phyloP scores from a whole-genome alignment of 139 green algal species.

The Picochlorum sp. region DNA sequence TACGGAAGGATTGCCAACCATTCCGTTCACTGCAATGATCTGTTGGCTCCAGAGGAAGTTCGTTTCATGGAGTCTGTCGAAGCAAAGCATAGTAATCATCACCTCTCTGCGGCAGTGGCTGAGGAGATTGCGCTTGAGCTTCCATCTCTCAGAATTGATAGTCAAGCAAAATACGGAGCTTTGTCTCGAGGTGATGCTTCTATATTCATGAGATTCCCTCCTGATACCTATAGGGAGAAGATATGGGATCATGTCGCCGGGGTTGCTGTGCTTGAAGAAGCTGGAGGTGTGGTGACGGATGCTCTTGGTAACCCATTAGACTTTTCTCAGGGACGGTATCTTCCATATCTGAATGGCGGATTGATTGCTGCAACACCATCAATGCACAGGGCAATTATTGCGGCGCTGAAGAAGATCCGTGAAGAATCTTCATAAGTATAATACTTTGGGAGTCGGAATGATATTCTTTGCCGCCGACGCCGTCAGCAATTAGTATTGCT shows the following conservation, averaged over 20 bases:
- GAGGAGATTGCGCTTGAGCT: slow-evolving; percentile 48
- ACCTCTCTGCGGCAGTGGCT: slow-evolving; percentile 36
- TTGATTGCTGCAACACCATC: slow-evolving; percentile 50
- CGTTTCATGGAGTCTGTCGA: slow-evolving; percentile 89
- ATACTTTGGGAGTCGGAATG: background rate
- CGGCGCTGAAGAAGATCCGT: slow-evolving; percentile 14
- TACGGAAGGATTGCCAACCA: slow-evolving; percentile 12
- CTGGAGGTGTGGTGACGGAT: slow-evolving; percentile 57
- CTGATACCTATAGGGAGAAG: slow-evolving; percentile 74
- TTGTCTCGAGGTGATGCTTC: slow-evolving; percentile 65
- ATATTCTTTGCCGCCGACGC: background rate
- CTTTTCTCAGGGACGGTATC: slow-evolving; percentile 37
- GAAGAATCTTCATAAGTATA: background rate
- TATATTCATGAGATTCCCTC: slow-evolving; percentile 87
- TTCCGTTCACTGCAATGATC: slow-evolving; percentile 24
- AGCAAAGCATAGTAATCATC: slow-evolving; percentile 65
- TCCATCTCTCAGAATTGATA: slow-evolving; percentile 70
- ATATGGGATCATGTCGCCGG: slow-evolving; percentile 89
- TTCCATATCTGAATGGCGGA: slow-evolving; percentile 37
- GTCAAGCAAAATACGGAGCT: slow-evolving; percentile 84
- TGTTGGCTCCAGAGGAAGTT: slow-evolving; percentile 17
- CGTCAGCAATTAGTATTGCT: no score
- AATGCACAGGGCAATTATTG: slow-evolving; percentile 25
- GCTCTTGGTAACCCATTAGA: slow-evolving; percentile 31
- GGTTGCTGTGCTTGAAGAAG: slow-evolving; percentile 73